phyloP scores from a whole-genome alignment of 768 basidiomycete genomes.

The Pisolithus marmoratus region DNA sequence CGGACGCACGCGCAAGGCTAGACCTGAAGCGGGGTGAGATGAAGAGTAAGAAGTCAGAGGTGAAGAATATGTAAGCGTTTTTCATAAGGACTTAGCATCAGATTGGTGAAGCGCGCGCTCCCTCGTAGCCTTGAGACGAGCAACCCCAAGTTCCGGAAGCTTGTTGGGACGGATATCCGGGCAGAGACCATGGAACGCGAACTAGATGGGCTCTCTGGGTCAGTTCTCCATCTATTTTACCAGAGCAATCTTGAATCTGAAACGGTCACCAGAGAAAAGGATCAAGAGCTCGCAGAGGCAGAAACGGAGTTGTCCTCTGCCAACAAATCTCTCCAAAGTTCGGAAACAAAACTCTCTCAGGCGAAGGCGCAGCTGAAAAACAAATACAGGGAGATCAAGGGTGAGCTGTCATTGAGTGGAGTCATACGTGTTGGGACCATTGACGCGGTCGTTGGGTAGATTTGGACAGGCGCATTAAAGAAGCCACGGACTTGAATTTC shows the following conservation, averaged over 20 bases:
- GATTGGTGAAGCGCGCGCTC: conserved; percentile 2
- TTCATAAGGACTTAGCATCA: neutral
- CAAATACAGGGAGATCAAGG: conserved; percentile 57
- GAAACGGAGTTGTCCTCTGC: conserved; percentile 32
- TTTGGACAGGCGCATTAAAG: conserved; percentile 42
- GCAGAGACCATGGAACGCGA: conserved; percentile 70
- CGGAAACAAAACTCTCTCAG: conserved; percentile 57
- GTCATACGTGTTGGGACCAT: neutral
- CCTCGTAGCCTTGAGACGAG: conserved; percentile 54
- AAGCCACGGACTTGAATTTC: conserved; percentile 22
- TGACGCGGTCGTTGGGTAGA: conserved; percentile 28
- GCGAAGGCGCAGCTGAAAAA: conserved; percentile 54
- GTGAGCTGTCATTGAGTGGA: conserved; percentile 32
- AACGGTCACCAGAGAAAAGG: conserved; percentile 52
- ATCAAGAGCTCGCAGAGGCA: conserved; percentile 44
- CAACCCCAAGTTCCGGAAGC: conserved; percentile 55
- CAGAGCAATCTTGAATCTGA: neutral
- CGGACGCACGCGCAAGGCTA: conserved; percentile 74
- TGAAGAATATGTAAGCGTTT: conserved; percentile 57
- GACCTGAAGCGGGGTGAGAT: conserved; percentile 68
- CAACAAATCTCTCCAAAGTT: conserved; percentile 54
- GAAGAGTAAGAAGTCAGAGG: conserved; percentile 56
- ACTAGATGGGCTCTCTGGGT: conserved; percentile 56
- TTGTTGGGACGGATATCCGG: conserved; percentile 55
- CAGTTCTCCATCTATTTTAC: conserved; percentile 20